Percentiles rank a stretch among this genome's conserved stretches.
These are phyloP conservation scores for Asclepias syriaca DNA, from an alignment of 257 asterid genomes.

Conservation along the genomic window DNA sequence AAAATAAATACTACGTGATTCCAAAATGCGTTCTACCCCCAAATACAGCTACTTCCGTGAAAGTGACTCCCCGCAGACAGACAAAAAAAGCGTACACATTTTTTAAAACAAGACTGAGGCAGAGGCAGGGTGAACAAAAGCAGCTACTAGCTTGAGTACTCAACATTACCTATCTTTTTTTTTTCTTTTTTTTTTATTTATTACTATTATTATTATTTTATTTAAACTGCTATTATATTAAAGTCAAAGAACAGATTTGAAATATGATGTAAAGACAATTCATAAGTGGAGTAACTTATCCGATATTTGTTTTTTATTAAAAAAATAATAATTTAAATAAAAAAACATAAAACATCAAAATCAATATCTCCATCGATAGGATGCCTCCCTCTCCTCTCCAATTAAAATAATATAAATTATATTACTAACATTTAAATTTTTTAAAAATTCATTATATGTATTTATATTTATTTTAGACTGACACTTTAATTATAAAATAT, in stretches of 20 bases:
- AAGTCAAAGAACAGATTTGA: background rate
- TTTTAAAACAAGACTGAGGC: background rate
- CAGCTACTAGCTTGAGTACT: background rate
- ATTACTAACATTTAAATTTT: too few relatives aligned
- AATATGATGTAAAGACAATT: background rate
- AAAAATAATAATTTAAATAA: background rate
- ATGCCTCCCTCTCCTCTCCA: background rate
- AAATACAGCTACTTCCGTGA: background rate
- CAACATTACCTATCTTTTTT: background rate
- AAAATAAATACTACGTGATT: background rate
- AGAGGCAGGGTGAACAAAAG: background rate
- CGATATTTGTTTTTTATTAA: background rate
- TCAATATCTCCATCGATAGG: background rate
- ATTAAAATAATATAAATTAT: background rate
- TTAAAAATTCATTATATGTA: too few relatives aligned
- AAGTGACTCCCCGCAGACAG: background rate
- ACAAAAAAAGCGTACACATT: background rate
- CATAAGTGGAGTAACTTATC: constrained; percentile 7
- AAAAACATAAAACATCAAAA: background rate
- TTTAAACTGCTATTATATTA: background rate
- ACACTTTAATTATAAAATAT: too few relatives aligned
- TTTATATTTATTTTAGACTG: too few relatives aligned
- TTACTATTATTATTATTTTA: background rate
- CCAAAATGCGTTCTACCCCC: background rate
- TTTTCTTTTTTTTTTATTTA: too few relatives aligned